Base-by-base conservation (phyloP, 208 protist genomes). In the Trichomonas vaginalis region DNA sequence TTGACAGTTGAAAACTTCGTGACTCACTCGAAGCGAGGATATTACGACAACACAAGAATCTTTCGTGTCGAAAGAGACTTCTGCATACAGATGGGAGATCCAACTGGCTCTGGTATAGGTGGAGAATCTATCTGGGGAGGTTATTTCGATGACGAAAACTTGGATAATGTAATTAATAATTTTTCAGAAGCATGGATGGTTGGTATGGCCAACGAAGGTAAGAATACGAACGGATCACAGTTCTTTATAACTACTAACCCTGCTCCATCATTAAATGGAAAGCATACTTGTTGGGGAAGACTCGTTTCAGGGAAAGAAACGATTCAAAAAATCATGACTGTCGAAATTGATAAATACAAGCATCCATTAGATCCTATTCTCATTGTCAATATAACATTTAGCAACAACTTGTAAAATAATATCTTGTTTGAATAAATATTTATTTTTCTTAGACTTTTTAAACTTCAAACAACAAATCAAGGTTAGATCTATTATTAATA, bases 131-230 rank as follows among this genome's bases (percentile, higher is more conserved):
- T 95, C 14, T 98, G 96, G 97, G 96, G 96, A 9, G 87, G 87
- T 42, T 70, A 79, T 0, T 98, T 98, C 95, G 95, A 96, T 39
- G 98, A 98, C 95, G 97, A 98, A 80, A 47, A 96, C 56, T 39
- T 46, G 9, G 62, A 96, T 42, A 17, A 39, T 96, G 48, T 21
- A 35, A n/a, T n/a, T n/a, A 62, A 96, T 48, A 56, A 37, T 9
- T 86, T 56, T 40, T 87, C 62, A 46, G 96, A 95, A 27, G 88
- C 96, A 21, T 97, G 97, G 0, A 95, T 98, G 3, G 82, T 98
- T 8, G 97, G 96, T 49, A 98, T 98, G 98, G 98, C 98, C 35
- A 98, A 98, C 48, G 70, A 95, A 27, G 98, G 98, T 2, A 95
- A 96, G 0, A 96, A 98, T 49, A 97, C 97, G 15, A 98, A 98